Conservation (phyloP, 345 rosid species). For the Populus ilicifolia region DNA sequence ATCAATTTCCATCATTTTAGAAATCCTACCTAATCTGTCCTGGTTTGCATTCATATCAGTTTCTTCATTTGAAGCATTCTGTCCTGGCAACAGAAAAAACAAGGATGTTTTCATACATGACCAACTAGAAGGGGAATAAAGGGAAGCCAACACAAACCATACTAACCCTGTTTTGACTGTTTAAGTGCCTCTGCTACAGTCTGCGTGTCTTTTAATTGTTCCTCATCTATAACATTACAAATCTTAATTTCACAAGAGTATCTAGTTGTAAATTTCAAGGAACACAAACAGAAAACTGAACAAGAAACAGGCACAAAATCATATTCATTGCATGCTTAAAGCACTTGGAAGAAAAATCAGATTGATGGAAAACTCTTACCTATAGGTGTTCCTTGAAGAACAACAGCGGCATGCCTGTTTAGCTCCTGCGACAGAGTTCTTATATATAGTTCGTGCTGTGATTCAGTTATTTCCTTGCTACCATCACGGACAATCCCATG, state of each 20-base stretch:
- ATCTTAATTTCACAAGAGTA: constrained; percentile 10
- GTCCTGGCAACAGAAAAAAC: constrained; percentile 22
- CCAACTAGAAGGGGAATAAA: neutral
- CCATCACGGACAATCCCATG: constrained; percentile 78
- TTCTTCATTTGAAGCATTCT: constrained; percentile 41
- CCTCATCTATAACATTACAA: constrained; percentile 43
- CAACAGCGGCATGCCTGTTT: constrained; percentile 86
- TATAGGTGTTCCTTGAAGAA: constrained; percentile 77
- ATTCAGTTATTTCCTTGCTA: constrained; percentile 49
- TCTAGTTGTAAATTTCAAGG: neutral
- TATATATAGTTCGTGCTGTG: constrained; percentile 45
- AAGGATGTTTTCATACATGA: constrained; percentile 5
- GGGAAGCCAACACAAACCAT: constrained; percentile 8
- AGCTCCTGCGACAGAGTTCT: constrained; percentile 79
- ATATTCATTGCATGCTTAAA: neutral
- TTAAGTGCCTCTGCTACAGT: constrained; percentile 87
- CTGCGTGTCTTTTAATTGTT: constrained; percentile 67
- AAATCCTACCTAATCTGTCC: constrained; percentile 46
- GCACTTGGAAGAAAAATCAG: neutral
- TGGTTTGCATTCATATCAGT: constrained; percentile 37
- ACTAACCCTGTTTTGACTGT: constrained; percentile 62
- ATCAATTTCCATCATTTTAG: constrained; percentile 69
- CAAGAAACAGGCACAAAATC: neutral
- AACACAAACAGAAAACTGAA: neutral
- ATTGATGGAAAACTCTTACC: constrained; percentile 35